Evolutionary conservation across 225 moss, liverwort and hornwort species (phyloP).

Genomic region (Bryum argenteum): DNA sequence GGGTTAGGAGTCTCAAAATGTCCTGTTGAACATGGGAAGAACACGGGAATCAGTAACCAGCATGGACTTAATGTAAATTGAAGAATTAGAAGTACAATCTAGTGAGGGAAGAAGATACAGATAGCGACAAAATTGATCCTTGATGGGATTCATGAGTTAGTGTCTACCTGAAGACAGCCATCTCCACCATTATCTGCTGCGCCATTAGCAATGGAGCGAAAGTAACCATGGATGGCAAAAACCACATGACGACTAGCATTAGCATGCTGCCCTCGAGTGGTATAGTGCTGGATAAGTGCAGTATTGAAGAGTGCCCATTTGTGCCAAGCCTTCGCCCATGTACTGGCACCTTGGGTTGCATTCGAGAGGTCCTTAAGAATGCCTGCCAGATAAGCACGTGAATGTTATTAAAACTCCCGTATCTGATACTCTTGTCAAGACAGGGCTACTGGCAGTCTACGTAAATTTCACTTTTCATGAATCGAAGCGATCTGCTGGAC

Average conservation of each 20-base stretch:
- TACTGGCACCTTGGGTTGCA: constrained; percentile 75
- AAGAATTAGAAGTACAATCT: not conserved
- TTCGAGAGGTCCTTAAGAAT: constrained; percentile 63
- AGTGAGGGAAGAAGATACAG: not conserved
- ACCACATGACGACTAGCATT: constrained; percentile 83
- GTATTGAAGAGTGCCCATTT: constrained; percentile 98
- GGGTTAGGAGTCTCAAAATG: constrained; percentile 92
- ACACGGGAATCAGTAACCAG: constrained; percentile 15
- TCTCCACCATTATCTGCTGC: constrained; percentile 81
- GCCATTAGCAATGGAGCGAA: constrained; percentile 84
- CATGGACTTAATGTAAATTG: not conserved
- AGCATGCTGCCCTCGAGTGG: constrained; percentile 42
- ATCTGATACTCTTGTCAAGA: not conserved
- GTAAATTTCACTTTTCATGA: not conserved
- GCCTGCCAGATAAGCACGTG: constrained; percentile 47
- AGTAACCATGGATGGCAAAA: constrained; percentile 84
- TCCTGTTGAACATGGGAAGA: constrained; percentile 57
- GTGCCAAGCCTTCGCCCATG: constrained; percentile 99
- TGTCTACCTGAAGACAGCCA: constrained; percentile 82
- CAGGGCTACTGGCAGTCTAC: not conserved
- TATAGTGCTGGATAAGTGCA: constrained; percentile 74
- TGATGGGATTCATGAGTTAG: constrained; percentile 18
- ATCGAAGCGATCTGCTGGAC: constrained; percentile 3
- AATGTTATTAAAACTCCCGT: constrained; percentile 12
- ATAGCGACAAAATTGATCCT: not conserved